Evolutionary conservation across 2,329 filamentous ascomycete species (phyloP), one percentile per base, ranked within the genome.

Genomic region (Sclerotinia trifoliorum): DNA sequence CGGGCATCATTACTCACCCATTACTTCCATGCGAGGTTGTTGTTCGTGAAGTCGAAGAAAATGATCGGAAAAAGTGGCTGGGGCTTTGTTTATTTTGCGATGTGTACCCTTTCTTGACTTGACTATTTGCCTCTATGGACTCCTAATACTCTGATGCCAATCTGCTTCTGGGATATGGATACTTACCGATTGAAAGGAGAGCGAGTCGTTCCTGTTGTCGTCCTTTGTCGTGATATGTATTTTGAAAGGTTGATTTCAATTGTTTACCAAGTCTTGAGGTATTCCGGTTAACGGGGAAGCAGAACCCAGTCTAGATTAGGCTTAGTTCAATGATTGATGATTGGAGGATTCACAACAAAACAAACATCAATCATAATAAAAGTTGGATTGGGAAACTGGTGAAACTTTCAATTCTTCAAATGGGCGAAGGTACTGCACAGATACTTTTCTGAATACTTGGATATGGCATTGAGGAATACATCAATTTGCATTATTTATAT

Each of bases 1-100:
- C 39, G 29, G 51, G 32, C 26, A 70, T 57, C 13, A 56, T 49
- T 26, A 73, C 75, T 73, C 65, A 76, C 75, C 74, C 74, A 77
- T 77, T n/a, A 65, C 72, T 32, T 69, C 42, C 63, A 69, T 60
- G 64, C 48, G 55, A 58, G 57, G 57, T 67, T 67, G 56, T 67
- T 67, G 46, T 42, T 67, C 39, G 46, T 61, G 46, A 35, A 67
- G 60, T 51, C 48, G 48, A 35, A 67, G 44, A 54, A 49, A 54
- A 63, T 49, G 65, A 51, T 35, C 32, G 56, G 65, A 60, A 69
- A 56, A 58, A 64, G 71, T 71, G 71, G 72, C 69, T 73, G 72
- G 70, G 72, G 69, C 66, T 73, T 72, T 70, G 71, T 75, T 74
- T 74, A 72, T 66, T 69, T 71, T 44, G 39, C 17, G 32, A 49